A percentile compares a stretch with the other conserved stretches of the same genome.
Conservation (phyloP, 768 basidiomycete genomes). For the Lenzites betulinus region DNA sequence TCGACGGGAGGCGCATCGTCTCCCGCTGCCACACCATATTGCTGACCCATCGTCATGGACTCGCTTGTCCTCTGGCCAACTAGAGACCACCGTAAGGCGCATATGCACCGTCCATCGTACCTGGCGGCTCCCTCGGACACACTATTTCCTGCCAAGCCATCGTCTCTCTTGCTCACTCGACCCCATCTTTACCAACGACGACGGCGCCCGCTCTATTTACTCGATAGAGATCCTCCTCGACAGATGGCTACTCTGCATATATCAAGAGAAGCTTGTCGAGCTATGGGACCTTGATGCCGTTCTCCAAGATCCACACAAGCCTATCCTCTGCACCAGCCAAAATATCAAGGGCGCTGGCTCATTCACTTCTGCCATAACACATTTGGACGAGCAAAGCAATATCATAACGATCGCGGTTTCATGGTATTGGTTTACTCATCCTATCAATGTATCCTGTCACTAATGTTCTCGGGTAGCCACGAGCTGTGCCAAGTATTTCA, state of each 20-base stretch:
- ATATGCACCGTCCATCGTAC: slow-evolving; percentile 2
- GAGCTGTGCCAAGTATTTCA: slow-evolving; percentile 19
- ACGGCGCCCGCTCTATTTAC: slow-evolving; percentile 30
- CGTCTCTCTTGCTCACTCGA: slow-evolving; percentile 5
- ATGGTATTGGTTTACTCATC: slow-evolving; percentile 20
- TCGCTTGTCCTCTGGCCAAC: background rate
- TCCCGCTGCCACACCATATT: slow-evolving; percentile 21
- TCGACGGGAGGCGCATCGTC: background rate
- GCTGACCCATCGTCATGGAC: slow-evolving; percentile 1
- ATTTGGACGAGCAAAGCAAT: slow-evolving; percentile 15
- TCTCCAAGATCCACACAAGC: slow-evolving; percentile 1
- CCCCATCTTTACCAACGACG: slow-evolving; percentile 10
- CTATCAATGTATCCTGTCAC: slow-evolving; percentile 17
- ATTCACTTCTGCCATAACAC: slow-evolving; percentile 20
- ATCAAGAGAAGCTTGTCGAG: slow-evolving; percentile 42
- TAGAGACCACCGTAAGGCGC: slow-evolving; percentile 14
- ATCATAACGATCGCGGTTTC: slow-evolving; percentile 26
- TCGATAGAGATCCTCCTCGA: slow-evolving; percentile 46
- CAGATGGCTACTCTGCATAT: slow-evolving; percentile 49
- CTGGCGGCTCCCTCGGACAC: slow-evolving; percentile 21
- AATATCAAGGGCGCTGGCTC: slow-evolving; percentile 11
- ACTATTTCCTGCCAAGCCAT: slow-evolving; percentile 12
- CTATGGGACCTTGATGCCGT: slow-evolving; percentile 41
- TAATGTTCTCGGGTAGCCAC: slow-evolving; percentile 11
- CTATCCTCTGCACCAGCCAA: slow-evolving; percentile 13